These are phyloP conservation scores for Thelonectria olida DNA, from an alignment of 2,329 filamentous ascomycete genomes.

Conservation along the genomic window DNA sequence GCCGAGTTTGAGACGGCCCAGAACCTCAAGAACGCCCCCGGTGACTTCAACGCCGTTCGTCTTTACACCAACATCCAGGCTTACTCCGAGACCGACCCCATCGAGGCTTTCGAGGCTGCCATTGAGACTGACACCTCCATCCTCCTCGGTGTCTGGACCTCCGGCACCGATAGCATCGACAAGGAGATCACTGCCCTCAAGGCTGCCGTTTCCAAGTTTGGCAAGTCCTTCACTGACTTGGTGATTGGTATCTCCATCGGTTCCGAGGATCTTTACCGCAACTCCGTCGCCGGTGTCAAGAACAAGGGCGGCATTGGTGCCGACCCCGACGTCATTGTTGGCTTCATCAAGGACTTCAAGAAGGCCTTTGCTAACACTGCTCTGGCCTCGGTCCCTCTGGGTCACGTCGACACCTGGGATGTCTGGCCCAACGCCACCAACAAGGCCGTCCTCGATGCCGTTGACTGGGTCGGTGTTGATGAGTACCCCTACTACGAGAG, in stretches of 20 bases:
- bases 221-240: constrained; percentile 61
- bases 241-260: constrained; percentile 73
- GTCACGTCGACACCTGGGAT: constrained; percentile 76
- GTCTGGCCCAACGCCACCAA: constrained; percentile 69
- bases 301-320: constrained; percentile 71
- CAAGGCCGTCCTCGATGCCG: constrained; percentile 66
- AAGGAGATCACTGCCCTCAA: constrained; percentile 69
- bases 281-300: constrained; percentile 66
- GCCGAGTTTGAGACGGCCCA: constrained; percentile 55
- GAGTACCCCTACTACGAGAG: constrained; percentile 74
- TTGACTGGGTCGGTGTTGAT: constrained; percentile 72
- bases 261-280: constrained; percentile 73
- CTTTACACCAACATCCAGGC: constrained; percentile 75
- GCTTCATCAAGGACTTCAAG: constrained; percentile 73
- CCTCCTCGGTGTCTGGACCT: constrained; percentile 72
- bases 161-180: constrained; percentile 62
- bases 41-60: constrained; percentile 66
- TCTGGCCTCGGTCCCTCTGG: constrained; percentile 61
- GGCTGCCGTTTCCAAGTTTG: constrained; percentile 63
- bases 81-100: constrained; percentile 75
- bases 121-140: constrained; percentile 67
- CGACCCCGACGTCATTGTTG: constrained; percentile 65
- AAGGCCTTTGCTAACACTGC: constrained; percentile 59
- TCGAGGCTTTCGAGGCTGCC: constrained; percentile 82
- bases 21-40: constrained; percentile 52